phyloP scores from a whole-genome alignment of 2,329 filamentous ascomycete genomes.

The Colletotrichum melonis region DNA sequence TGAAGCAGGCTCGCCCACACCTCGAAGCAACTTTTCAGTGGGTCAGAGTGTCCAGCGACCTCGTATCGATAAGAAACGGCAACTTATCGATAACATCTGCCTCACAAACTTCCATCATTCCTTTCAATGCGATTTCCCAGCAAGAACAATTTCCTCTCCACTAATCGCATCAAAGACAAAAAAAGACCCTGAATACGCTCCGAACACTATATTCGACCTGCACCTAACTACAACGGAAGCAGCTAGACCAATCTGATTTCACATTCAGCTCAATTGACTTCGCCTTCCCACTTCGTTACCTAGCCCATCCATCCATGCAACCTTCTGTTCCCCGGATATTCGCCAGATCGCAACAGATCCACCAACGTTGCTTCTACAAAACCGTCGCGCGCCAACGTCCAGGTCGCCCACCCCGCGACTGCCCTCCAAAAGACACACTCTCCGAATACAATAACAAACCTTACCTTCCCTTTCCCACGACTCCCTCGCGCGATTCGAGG shows the following conservation, averaged over 20 bases:
- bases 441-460: neutral
- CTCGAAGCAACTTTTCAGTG: slow-evolving; percentile 37
- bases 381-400: neutral
- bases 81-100: slow-evolving; percentile 9
- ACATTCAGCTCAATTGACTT: neutral
- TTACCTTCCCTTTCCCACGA: neutral
- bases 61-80: neutral
- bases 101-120: neutral
- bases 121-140: neutral
- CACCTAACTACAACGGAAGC: neutral
- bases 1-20: slow-evolving; percentile 1
- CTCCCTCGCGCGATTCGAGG: neutral
- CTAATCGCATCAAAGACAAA: neutral
- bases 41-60: neutral
- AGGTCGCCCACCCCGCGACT: neutral
- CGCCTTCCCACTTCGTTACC: neutral
- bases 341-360: slow-evolving; percentile 12
- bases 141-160: neutral
- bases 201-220: neutral
- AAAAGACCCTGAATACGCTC: neutral
- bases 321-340: slow-evolving; percentile 18
- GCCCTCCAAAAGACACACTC: neutral
- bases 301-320: slow-evolving; percentile 6
- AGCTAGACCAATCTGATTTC: too few relatives aligned
- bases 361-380: neutral